Percentiles rank a stretch among this genome's conserved stretches.
Conservation (phyloP, 106 monocot species). For the Phalaenopsis aphrodite region DNA sequence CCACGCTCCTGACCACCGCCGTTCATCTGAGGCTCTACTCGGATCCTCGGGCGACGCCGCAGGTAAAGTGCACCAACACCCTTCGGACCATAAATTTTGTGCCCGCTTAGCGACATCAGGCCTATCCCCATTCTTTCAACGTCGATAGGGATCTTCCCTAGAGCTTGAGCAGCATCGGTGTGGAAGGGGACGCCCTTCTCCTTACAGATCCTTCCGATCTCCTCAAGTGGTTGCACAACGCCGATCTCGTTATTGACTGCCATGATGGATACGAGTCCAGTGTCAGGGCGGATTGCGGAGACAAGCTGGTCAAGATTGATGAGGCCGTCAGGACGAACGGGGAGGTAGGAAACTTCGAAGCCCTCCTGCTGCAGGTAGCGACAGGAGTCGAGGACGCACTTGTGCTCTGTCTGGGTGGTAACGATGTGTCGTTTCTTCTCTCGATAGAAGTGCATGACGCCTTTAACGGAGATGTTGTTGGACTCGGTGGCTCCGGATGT, state of each 20-base stretch:
- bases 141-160: constrained; percentile 87
- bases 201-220: constrained; percentile 79
- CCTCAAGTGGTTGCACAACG: constrained; percentile 87
- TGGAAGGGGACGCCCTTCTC: constrained; percentile 71
- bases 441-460: constrained; percentile 75
- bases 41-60: constrained; percentile 66
- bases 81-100: constrained; percentile 97
- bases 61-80: constrained; percentile 88
- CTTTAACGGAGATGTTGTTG: constrained; percentile 96
- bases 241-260: constrained; percentile 98
- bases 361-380: constrained; percentile 94
- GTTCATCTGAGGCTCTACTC: constrained; percentile 96
- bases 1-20: constrained; percentile 98
- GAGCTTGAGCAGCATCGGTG: constrained; percentile 90
- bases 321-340: constrained; percentile 71
- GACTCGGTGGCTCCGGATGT: constrained; percentile 99
- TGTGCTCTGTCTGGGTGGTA: constrained; percentile 99
- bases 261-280: constrained; percentile 91
- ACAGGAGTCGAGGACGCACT: constrained; percentile 99
- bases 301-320: constrained; percentile 56
- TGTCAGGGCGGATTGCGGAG: constrained; percentile 71
- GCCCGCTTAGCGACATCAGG: constrained; percentile 88
- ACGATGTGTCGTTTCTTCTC: constrained; percentile 68
- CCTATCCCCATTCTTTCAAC: constrained; percentile 82
- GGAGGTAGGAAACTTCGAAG: constrained; percentile 86